These are phyloP conservation scores for Alternaria infectoria DNA, from an alignment of 2,329 filamentous ascomycete genomes.

Conservation along the genomic window DNA sequence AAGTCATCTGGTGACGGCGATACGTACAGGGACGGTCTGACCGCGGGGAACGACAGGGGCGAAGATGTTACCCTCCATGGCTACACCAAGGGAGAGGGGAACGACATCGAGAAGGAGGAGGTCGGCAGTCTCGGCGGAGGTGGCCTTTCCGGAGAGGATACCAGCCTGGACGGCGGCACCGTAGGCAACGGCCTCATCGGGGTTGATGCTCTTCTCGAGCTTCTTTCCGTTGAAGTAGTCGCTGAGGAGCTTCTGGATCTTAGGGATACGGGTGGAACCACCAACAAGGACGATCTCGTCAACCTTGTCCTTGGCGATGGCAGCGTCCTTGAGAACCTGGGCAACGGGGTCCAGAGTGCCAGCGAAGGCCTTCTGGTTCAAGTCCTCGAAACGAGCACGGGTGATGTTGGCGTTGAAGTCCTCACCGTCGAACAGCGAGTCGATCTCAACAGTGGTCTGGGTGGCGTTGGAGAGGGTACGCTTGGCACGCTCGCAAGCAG, in stretches of 20 bases:
- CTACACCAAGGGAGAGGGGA: slow-evolving; percentile 95
- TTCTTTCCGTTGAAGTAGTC: slow-evolving; percentile 99
- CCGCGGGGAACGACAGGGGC: slow-evolving; percentile 81
- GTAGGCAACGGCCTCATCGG: slow-evolving; percentile 98
- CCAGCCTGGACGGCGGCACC: slow-evolving; percentile 98
- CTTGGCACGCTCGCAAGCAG: slow-evolving; percentile 99
- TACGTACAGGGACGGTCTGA: slow-evolving; percentile 60
- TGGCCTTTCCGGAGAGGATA: slow-evolving; percentile 98
- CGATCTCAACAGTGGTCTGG: slow-evolving; percentile 97
- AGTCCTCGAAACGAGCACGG: slow-evolving; percentile 97
- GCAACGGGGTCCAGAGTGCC: slow-evolving; percentile 94
- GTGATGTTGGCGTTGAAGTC: slow-evolving; percentile 98
- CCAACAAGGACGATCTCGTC: slow-evolving; percentile 99
- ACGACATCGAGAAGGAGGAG: slow-evolving; percentile 95
- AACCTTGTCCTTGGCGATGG: slow-evolving; percentile 85
- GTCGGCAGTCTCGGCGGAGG: slow-evolving; percentile 90
- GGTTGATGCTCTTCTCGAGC: slow-evolving; percentile 99
- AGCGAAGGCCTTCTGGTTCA: slow-evolving; percentile 94
- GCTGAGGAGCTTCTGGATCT: slow-evolving; percentile 98
- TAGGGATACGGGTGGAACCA: slow-evolving; percentile 98
- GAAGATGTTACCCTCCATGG: slow-evolving; percentile 99
- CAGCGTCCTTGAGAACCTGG: slow-evolving; percentile 94
- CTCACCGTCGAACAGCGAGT: slow-evolving; percentile 97
- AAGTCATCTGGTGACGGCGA: no score
- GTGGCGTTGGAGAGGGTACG: slow-evolving; percentile 96